A percentile compares a stretch with the other conserved stretches of the same genome.
Evolutionary conservation across 1,139 yeast species (phyloP).

Genomic region (Pichia sp.): DNA sequence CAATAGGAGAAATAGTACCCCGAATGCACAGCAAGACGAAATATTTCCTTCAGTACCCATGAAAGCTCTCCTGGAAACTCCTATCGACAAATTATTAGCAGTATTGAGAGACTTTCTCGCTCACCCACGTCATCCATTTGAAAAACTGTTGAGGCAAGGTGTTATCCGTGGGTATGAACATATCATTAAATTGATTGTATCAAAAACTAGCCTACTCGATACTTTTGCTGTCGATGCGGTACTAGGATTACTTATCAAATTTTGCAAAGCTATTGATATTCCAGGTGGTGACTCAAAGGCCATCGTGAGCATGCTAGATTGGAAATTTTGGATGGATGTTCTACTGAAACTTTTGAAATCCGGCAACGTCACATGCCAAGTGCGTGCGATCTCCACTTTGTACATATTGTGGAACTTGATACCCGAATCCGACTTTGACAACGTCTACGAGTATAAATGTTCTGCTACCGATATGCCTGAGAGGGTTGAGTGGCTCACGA

Average conservation of each 20-base stretch:
- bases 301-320: conserved; percentile 35
- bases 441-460: background rate
- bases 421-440: conserved; percentile 34
- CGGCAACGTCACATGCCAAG: conserved; percentile 54
- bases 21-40: conserved; percentile 2
- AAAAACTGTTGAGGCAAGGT: conserved; percentile 17
- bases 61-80: conserved; percentile 30
- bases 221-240: conserved; percentile 37
- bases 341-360: conserved; percentile 51
- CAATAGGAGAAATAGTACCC: conserved; percentile 1
- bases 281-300: conserved; percentile 4
- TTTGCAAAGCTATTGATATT: conserved; percentile 27
- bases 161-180: conserved; percentile 42
- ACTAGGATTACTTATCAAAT: conserved; percentile 40
- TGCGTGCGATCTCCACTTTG: conserved; percentile 57
- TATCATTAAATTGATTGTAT: conserved; percentile 43
- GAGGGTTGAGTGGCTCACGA: conserved; percentile 26
- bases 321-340: conserved; percentile 74
- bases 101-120: conserved; percentile 40
- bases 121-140: conserved; percentile 31
- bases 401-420: conserved; percentile 71
- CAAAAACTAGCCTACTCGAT: conserved; percentile 39
- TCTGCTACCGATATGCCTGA: too few species aligned
- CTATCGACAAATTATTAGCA: conserved; percentile 29
- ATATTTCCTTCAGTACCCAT: conserved; percentile 1